Percentiles rank a stretch among this genome's conserved stretches.
Evolutionary conservation across 495 filamentous ascomycete species (phyloP).

Genomic region (Parathielavia hyrcaniae): DNA sequence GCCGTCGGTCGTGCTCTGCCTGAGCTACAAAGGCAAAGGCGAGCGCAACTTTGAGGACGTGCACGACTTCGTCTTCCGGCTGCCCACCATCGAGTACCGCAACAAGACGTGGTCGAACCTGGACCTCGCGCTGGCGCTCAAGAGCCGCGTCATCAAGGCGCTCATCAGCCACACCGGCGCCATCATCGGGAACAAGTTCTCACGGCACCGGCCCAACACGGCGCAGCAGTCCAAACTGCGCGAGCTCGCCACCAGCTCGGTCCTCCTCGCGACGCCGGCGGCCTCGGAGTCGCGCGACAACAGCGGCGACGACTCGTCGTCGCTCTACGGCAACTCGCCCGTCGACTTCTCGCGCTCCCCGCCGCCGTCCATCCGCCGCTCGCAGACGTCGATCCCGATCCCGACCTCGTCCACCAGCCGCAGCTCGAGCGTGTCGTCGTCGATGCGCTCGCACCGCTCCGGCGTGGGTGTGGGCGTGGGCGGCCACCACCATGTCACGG

Average conservation of each 20-base stretch:
- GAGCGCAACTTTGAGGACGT: slow-evolving; percentile 94
- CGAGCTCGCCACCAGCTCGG: slow-evolving; percentile 65
- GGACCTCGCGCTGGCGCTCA: slow-evolving; percentile 83
- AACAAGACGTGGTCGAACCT: slow-evolving; percentile 99
- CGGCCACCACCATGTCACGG: slow-evolving; percentile 16
- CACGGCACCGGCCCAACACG: slow-evolving; percentile 72
- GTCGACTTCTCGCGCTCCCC: slow-evolving; percentile 48
- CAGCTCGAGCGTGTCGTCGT: slow-evolving; percentile 44
- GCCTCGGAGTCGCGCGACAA: slow-evolving; percentile 36
- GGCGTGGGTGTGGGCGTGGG: slow-evolving; percentile 3
- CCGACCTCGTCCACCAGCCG: slow-evolving; percentile 36
- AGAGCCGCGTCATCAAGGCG: slow-evolving; percentile 89
- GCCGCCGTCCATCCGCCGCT: slow-evolving; percentile 38
- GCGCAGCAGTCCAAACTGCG: slow-evolving; percentile 71
- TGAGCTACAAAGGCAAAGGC: slow-evolving; percentile 94
- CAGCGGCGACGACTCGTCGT: slow-evolving; percentile 47
- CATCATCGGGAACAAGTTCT: slow-evolving; percentile 95
- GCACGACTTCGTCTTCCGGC: slow-evolving; percentile 92
- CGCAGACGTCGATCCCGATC: slow-evolving; percentile 36
- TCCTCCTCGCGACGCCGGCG: slow-evolving; percentile 41
- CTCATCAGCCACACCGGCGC: slow-evolving; percentile 92
- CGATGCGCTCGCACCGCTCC: slow-evolving; percentile 35
- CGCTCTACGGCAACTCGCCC: slow-evolving; percentile 41
- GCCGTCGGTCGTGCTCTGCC: slow-evolving; percentile 85
- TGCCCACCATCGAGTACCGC: slow-evolving; percentile 88